phyloP scores from a whole-genome alignment of 2,329 filamentous ascomycete species.

The Dothideomycetes sp. region DNA sequence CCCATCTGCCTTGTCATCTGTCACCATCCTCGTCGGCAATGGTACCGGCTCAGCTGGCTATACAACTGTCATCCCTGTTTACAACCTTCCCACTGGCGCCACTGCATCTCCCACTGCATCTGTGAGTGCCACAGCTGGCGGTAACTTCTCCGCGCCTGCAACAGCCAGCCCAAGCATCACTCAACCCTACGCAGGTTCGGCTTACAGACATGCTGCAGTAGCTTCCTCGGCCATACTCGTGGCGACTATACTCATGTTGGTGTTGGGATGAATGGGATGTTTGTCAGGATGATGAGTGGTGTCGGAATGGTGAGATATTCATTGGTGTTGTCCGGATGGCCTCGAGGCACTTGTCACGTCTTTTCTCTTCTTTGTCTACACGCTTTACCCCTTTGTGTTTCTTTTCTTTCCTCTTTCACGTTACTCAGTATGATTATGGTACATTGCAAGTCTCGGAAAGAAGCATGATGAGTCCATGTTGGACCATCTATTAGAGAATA shows the following conservation, averaged over 20 bases:
- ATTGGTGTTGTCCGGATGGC: background rate
- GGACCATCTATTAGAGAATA: slow-evolving; percentile 1
- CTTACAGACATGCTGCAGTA: background rate
- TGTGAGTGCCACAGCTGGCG: background rate
- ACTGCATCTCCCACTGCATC: background rate
- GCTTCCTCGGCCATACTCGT: background rate
- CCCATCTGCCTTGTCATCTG: background rate
- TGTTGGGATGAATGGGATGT: background rate
- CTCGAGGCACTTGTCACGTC: background rate
- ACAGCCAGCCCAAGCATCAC: slow-evolving; percentile 2
- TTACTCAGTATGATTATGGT: background rate
- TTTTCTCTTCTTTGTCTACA: background rate
- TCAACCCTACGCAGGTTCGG: slow-evolving; percentile 6
- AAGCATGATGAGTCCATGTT: background rate
- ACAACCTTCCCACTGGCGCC: background rate
- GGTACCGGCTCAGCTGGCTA: background rate
- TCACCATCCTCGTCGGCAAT: background rate
- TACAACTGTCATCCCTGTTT: background rate
- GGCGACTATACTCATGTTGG: background rate
- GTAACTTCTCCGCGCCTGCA: slow-evolving; percentile 6
- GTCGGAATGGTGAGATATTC: background rate
- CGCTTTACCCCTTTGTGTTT: background rate
- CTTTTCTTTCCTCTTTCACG: background rate
- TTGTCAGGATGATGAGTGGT: no score
- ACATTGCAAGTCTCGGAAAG: background rate